Conservation (phyloP, 139 green algal genomes). For the Spirogloea muscicola region DNA sequence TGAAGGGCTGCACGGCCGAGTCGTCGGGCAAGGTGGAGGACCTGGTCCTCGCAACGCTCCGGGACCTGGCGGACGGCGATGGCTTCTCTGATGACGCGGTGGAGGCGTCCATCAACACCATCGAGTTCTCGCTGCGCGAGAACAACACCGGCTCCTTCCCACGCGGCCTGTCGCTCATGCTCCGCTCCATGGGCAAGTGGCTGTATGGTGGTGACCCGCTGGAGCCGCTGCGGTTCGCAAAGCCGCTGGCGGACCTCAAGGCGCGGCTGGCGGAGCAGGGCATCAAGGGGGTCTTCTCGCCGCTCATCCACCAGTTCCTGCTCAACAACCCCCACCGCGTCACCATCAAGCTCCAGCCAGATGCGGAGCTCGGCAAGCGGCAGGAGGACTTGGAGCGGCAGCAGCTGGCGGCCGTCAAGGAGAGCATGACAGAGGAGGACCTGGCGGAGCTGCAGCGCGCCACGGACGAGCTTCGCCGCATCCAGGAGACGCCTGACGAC, state of each 20-base stretch:
- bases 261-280: conserved; percentile 58
- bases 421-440: conserved; percentile 57
- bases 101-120: conserved; percentile 95
- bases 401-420: conserved; percentile 52
- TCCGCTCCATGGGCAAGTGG: conserved; percentile 86
- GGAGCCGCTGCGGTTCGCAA: conserved; percentile 82
- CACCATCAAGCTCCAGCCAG: conserved; percentile 69
- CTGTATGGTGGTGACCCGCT: conserved; percentile 95
- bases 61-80: conserved; percentile 59
- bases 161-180: conserved; percentile 91
- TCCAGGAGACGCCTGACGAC: conserved; percentile 91
- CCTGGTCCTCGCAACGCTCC: conserved; percentile 73
- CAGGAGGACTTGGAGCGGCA: conserved; percentile 71
- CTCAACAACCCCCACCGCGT: conserved; percentile 87
- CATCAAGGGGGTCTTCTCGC: conserved; percentile 86
- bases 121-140: conserved; percentile 95
- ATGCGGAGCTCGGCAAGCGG: conserved; percentile 45
- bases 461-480: conserved; percentile 78
- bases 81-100: conserved; percentile 71
- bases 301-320: conserved; percentile 83
- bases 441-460: conserved; percentile 60
- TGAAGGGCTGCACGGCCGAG: conserved; percentile 68
- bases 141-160: conserved; percentile 99
- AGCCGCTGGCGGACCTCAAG: conserved; percentile 85
- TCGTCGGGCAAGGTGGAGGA: conserved; percentile 69